Conservation (phyloP, 352 stramenopile genomes). For the Phytophthora vignae region DNA sequence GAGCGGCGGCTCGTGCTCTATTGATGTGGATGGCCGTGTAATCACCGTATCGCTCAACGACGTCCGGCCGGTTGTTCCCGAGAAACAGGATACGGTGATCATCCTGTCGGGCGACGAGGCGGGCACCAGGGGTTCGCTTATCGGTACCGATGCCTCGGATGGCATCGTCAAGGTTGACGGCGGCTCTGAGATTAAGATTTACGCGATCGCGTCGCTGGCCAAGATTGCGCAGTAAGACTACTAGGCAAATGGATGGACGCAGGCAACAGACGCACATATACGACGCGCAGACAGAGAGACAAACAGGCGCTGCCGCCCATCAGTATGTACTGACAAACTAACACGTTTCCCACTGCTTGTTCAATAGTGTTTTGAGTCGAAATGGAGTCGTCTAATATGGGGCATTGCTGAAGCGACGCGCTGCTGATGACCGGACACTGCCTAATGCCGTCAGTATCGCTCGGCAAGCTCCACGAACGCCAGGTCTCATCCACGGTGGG, state of each 20-base stretch:
- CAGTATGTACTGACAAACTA: slow-evolving; percentile 35
- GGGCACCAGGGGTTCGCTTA: slow-evolving; percentile 83
- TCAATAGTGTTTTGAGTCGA: slow-evolving; percentile 29
- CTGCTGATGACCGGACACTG: not conserved
- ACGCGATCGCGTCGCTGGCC: slow-evolving; percentile 78
- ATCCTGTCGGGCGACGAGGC: slow-evolving; percentile 89
- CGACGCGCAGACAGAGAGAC: slow-evolving; percentile 16
- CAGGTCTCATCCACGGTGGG: slow-evolving; percentile 8
- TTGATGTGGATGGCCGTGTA: slow-evolving; percentile 82
- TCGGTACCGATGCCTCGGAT: slow-evolving; percentile 87
- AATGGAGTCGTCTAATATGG: slow-evolving; percentile 23
- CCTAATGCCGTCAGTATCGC: slow-evolving; percentile 28
- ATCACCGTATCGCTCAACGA: slow-evolving; percentile 73
- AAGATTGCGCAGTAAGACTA: slow-evolving; percentile 84
- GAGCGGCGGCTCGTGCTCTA: slow-evolving; percentile 71
- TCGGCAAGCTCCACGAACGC: slow-evolving; percentile 14
- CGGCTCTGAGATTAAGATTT: slow-evolving; percentile 92
- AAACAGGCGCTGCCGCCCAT: slow-evolving; percentile 34
- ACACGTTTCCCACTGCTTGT: slow-evolving; percentile 33
- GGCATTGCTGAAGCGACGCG: slow-evolving; percentile 33
- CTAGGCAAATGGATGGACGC: slow-evolving; percentile 32
- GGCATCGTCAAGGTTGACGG: slow-evolving; percentile 92
- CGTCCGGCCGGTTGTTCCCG: slow-evolving; percentile 79
- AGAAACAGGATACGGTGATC: slow-evolving; percentile 90
- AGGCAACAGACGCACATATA: slow-evolving; percentile 32